phyloP scores from a whole-genome alignment of 306 rosid species.

The Cyamopsis tetragonoloba region DNA sequence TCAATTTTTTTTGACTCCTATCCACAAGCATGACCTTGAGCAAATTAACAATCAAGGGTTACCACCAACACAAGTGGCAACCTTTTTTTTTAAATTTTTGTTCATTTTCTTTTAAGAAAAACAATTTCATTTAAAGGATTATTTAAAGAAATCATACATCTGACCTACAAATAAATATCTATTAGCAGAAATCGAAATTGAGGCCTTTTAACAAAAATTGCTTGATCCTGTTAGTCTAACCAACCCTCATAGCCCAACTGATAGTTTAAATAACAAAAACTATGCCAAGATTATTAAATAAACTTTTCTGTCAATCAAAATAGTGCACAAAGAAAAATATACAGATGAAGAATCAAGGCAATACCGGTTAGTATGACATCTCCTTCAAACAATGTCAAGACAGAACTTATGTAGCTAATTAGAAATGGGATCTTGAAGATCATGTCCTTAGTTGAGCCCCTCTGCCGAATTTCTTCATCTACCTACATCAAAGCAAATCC shows the following conservation, averaged over 20 bases:
- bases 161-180: background rate
- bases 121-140: too few relatives aligned
- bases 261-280: background rate
- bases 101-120: too few relatives aligned
- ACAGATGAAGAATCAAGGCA: background rate
- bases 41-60: background rate
- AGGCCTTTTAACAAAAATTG: background rate
- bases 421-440: slow-evolving; percentile 88
- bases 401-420: slow-evolving; percentile 82
- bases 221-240: background rate
- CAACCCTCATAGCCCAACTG: background rate
- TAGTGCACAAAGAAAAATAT: background rate
- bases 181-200: background rate
- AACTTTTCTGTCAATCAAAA: background rate
- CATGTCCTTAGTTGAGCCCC: slow-evolving; percentile 94
- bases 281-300: background rate
- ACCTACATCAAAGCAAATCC: slow-evolving; percentile 49
- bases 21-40: background rate
- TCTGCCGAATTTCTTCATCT: slow-evolving; percentile 81
- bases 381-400: slow-evolving; percentile 88
- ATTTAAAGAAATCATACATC: too few relatives aligned
- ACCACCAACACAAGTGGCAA: background rate
- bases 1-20: background rate
- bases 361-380: slow-evolving; percentile 93
- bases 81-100: too few relatives aligned